Evolutionary conservation across 2,329 filamentous ascomycete genomes (phyloP).

Genomic region (Gliomastix tumulicola): DNA sequence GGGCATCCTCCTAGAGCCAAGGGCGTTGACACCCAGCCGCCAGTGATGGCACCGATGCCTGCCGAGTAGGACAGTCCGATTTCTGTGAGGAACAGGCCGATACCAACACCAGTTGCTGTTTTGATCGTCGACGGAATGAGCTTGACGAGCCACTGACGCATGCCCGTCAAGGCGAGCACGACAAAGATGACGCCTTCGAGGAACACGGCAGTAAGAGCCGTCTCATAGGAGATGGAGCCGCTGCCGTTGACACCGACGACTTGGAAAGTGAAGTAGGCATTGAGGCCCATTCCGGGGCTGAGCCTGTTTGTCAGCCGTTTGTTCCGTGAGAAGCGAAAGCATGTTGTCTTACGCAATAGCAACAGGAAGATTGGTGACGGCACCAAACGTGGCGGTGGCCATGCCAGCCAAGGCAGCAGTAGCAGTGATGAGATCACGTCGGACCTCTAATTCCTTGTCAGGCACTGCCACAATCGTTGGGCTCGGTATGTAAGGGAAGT

Average conservation of each 20-base stretch:
- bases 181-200: slow-evolving; percentile 60
- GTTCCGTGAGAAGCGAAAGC: too few relatives aligned
- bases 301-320: slow-evolving; percentile 4
- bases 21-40: slow-evolving; percentile 57
- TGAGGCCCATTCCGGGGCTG: slow-evolving; percentile 61
- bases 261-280: slow-evolving; percentile 62
- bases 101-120: slow-evolving; percentile 58
- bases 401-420: slow-evolving; percentile 76
- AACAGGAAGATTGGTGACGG: slow-evolving; percentile 65
- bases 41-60: slow-evolving; percentile 77
- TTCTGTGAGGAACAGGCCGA: slow-evolving; percentile 57
- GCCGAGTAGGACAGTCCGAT: slow-evolving; percentile 68
- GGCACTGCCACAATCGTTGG: not conserved
- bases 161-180: slow-evolving; percentile 56
- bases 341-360: slow-evolving; percentile 65
- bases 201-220: slow-evolving; percentile 58
- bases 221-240: slow-evolving; percentile 48
- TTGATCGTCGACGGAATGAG: slow-evolving; percentile 60
- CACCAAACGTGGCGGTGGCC: slow-evolving; percentile 68
- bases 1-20: slow-evolving; percentile 72
- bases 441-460: slow-evolving; percentile 39
- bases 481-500: slow-evolving; percentile 2
- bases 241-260: slow-evolving; percentile 55
- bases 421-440: slow-evolving; percentile 73
- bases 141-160: slow-evolving; percentile 67